Evolutionary conservation across 768 basidiomycete species (phyloP).

Genomic region (Ramaria rubella): DNA sequence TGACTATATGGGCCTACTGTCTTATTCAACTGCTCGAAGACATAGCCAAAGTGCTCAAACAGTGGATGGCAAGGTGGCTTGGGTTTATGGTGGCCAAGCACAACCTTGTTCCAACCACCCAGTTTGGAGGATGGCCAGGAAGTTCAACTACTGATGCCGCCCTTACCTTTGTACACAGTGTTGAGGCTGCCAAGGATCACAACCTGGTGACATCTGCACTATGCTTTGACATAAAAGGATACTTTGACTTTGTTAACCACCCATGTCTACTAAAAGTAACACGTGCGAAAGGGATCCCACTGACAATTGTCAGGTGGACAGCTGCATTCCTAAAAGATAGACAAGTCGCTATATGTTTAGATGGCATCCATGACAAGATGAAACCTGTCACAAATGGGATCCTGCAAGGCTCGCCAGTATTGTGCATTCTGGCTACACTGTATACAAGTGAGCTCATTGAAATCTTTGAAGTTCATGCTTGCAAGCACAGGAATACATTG

Average conservation of each 20-base stretch:
- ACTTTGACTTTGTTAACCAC: conserved; percentile 19
- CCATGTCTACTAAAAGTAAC: conserved; percentile 7
- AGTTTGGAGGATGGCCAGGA: conserved; percentile 21
- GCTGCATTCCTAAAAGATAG: conserved; percentile 10
- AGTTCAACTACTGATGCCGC: conserved; percentile 15
- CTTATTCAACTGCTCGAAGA: no score
- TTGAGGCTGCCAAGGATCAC: no score
- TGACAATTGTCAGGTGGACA: conserved; percentile 10
- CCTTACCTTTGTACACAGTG: no score
- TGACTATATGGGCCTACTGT: conserved; percentile 30
- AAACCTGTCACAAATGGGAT: no score
- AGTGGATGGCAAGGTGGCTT: conserved; percentile 23
- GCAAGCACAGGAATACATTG: no score
- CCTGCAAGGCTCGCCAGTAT: no score
- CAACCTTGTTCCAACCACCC: no score
- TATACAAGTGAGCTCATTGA: no score
- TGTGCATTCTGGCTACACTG: no score
- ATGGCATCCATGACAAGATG: no score
- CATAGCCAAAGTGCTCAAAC: conserved; percentile 28
- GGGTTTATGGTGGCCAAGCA: conserved; percentile 18
- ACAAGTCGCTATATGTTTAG: conserved; percentile 12
- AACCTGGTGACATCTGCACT: no score
- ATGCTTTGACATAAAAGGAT: conserved; percentile 17
- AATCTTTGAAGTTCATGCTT: no score
- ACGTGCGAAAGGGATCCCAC: conserved; percentile 9